A percentile compares a stretch with the other conserved stretches of the same genome.
These are phyloP conservation scores for Dictyostelium intermedium DNA, from an alignment of 78 protist species.

Conservation along the genomic window DNA sequence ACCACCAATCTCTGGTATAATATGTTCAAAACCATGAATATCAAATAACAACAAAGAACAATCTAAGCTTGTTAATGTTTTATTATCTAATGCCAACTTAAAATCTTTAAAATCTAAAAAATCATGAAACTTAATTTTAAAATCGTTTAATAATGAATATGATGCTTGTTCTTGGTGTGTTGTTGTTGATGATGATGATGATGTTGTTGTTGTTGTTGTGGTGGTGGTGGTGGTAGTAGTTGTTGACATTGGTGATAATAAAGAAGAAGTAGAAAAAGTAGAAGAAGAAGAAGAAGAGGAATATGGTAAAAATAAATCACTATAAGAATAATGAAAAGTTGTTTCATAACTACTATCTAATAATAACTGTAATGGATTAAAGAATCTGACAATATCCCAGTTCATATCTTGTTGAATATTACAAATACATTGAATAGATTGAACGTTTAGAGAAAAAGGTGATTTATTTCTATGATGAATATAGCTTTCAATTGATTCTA, in stretches of 20 bases:
- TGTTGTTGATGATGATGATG: not conserved
- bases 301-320: not conserved
- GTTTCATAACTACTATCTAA: constrained; percentile 6
- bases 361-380: not conserved
- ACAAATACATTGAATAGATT: not conserved
- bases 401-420: constrained; percentile 8
- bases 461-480: not conserved
- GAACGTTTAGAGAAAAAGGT: not conserved
- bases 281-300: not conserved
- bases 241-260: not conserved
- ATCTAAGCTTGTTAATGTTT: not conserved
- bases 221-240: not conserved
- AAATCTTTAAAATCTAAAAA: constrained; percentile 7
- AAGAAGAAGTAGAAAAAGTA: not conserved
- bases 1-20: not conserved
- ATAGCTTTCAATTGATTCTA: not conserved
- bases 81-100: not conserved
- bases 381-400: not conserved
- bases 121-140: not conserved
- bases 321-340: not conserved
- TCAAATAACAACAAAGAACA: not conserved
- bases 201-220: not conserved
- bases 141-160: not conserved
- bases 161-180: not conserved
- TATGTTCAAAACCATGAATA: not conserved